Evolutionary conservation across 139 green algal genomes (phyloP), one percentile per base, ranked within the genome.

Genomic region (Chlorella sp.): DNA sequence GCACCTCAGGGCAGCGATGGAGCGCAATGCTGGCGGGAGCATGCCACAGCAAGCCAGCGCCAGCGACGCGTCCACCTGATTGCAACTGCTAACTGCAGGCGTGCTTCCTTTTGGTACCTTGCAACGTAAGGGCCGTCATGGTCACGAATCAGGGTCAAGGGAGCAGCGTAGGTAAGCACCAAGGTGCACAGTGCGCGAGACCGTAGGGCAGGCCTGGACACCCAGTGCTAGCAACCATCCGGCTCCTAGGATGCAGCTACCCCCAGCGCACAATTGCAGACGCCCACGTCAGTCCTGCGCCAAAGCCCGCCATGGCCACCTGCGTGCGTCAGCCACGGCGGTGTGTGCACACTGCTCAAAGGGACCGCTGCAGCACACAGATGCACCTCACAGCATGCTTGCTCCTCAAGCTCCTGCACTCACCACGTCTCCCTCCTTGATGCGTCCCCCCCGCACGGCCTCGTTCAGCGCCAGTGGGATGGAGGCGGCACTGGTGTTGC

Each of bases 401-500:
- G 49, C 49, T 59, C 14, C 17, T 26, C 49, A 59, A 6, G 23
- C 65, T 6, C 33, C 22, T 5, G 5, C 27, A 75, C 76, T 2
- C 62, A 88, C 74, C 75, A 83, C 73, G 49, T 88, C 80, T 1
- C 83, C 83, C 34, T 64, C 35, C 78, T 85, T 80, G 36, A 88
- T 92, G 61, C 79, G 82, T 24, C 90, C 92, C 0, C 33, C 70
- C 0, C 90, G 80, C 35, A 99, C 95, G 3, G 93, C 93, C 78
- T 98, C 95, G 69, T 97, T 92, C 10, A 99, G 84, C 2, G 89
- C 95, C 6, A 99, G 78, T 0, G 95, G 95, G 49, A 99, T 97
- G 71, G 90, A 97, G 31, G 89, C 95, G 0, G 95, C 95, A 23
- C 78, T 92, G 49, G 95, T 99, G 89, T 99, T 99, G 78, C 95